Base-by-base conservation (phyloP, 306 rosid genomes). In the Vigna unguiculata region DNA sequence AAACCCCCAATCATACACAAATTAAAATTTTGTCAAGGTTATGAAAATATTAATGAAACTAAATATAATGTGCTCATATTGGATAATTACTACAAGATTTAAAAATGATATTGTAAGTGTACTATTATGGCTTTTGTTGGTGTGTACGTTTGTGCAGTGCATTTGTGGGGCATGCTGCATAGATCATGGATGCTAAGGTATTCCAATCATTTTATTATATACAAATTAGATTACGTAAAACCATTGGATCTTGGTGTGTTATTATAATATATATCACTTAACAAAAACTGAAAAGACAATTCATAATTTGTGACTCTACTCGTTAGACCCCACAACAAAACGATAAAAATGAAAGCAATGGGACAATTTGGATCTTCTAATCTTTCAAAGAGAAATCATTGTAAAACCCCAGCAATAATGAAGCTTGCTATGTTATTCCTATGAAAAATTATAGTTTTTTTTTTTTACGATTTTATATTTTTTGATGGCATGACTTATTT, bases 141-240 rank as follows among this genome's bases (percentile, higher is more conserved):
- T 34, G 14, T 32, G 14, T n/a, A 36, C 28, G 9, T 41, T 22
- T 69, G 46, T 58, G 21, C 32, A 32, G 20, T 51, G 43, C 61
- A 72, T 21, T 34, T 45, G 38, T 43, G 75, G 80, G 64, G 64
- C 20, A 55, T 30, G 40, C 4, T 47, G 15, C 48, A 66, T 43
- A 22, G 21, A 74, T 61, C 20, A 75, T 62, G 63, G 62, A 16
- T 47, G 52, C 22, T 21, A 14, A 8, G 54, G 40, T 41, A 40
- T 55, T 54, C 6, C 13, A 21, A 46, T 46, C 7, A 46, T 68
- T 53, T 51, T n/a, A 75, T 36, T n/a, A 15, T 51, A 76, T n/a
- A 24, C 19, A 43, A 41, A 57, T 72, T 59, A 58, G 32, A 77
- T 75, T 40, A 41, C 48, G 58, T 25, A 24, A 41, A 46, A 66